These are phyloP conservation scores for Alternaria arbusti DNA, from an alignment of 2,329 filamentous ascomycete species.

Conservation along the genomic window DNA sequence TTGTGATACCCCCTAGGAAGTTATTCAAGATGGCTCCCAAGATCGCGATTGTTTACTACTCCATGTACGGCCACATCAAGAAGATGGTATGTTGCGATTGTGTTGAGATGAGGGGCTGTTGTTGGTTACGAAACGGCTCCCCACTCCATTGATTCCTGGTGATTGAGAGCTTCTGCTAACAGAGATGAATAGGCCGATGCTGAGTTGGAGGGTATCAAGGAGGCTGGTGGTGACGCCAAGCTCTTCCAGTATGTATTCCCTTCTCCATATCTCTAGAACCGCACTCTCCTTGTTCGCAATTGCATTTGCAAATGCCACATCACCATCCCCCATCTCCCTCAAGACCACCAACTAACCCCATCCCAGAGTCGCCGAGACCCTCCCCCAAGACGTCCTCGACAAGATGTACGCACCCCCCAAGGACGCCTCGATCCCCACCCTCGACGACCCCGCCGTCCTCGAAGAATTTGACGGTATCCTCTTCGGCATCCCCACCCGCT, in stretches of 20 bases:
- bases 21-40: conserved; percentile 76
- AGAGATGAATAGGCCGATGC: conserved; percentile 73
- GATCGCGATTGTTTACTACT: conserved; percentile 81
- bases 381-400: conserved; percentile 77
- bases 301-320: neutral
- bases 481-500: conserved; percentile 92
- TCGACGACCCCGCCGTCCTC: conserved; percentile 68
- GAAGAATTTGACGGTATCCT: conserved; percentile 86
- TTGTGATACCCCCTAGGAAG: conserved; percentile 18
- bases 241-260: conserved; percentile 72
- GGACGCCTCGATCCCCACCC: conserved; percentile 66
- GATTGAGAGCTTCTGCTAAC: conserved; percentile 6
- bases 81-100: conserved; percentile 34
- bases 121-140: neutral
- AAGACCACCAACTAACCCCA: conserved; percentile 1
- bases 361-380: conserved; percentile 79
- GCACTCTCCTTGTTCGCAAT: neutral
- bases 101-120: neutral
- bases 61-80: conserved; percentile 47
- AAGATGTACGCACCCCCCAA: conserved; percentile 94
- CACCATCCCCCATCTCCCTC: neutral
- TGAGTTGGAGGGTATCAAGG: conserved; percentile 88
- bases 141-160: neutral
- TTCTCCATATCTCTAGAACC: neutral
- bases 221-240: conserved; percentile 81